A percentile compares a stretch with the other conserved stretches of the same genome.
phyloP scores from a whole-genome alignment of 2,329 filamentous ascomycete species.

The Colletotrichum eleusines region DNA sequence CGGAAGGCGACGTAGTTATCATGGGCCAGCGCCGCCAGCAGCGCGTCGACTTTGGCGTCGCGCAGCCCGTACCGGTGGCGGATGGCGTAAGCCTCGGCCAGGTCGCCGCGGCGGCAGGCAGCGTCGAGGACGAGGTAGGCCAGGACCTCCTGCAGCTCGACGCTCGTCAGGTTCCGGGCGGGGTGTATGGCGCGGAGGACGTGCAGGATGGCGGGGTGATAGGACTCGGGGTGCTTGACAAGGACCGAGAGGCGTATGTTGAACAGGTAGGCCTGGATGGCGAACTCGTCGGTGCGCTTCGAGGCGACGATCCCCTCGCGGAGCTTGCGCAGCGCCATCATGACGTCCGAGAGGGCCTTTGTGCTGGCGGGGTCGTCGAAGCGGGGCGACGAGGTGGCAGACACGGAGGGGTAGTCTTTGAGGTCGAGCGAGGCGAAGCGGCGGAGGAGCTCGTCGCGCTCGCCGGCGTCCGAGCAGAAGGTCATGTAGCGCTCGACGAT shows the following conservation, averaged over 20 bases:
- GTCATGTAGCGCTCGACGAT: constrained; percentile 91
- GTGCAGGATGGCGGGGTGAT: constrained; percentile 87
- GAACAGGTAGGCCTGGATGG: constrained; percentile 91
- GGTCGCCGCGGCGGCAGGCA: constrained; percentile 83
- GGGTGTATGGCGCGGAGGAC: constrained; percentile 80
- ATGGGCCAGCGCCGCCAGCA: constrained; percentile 78
- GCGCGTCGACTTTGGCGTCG: constrained; percentile 76
- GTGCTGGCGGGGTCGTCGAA: constrained; percentile 55
- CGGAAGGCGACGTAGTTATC: constrained; percentile 89
- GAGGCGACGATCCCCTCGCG: constrained; percentile 89
- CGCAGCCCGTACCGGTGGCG: constrained; percentile 70
- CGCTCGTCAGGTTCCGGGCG: constrained; percentile 73
- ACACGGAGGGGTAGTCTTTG: constrained; percentile 43
- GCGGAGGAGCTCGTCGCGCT: constrained; percentile 78
- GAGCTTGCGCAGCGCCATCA: constrained; percentile 90
- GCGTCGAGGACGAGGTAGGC: constrained; percentile 88
- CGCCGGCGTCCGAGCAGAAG: constrained; percentile 82
- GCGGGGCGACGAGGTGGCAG: constrained; percentile 36
- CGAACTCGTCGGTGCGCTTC: constrained; percentile 81
- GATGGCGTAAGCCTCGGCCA: constrained; percentile 79
- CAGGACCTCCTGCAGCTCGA: constrained; percentile 83
- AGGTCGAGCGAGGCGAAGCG: constrained; percentile 77
- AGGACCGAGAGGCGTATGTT: constrained; percentile 87
- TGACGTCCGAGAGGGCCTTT: constrained; percentile 77
- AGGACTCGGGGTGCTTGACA: constrained; percentile 85